Base-by-base conservation (phyloP, 2,329 filamentous ascomycete genomes). In the Sclerotiophoma versabilis region DNA sequence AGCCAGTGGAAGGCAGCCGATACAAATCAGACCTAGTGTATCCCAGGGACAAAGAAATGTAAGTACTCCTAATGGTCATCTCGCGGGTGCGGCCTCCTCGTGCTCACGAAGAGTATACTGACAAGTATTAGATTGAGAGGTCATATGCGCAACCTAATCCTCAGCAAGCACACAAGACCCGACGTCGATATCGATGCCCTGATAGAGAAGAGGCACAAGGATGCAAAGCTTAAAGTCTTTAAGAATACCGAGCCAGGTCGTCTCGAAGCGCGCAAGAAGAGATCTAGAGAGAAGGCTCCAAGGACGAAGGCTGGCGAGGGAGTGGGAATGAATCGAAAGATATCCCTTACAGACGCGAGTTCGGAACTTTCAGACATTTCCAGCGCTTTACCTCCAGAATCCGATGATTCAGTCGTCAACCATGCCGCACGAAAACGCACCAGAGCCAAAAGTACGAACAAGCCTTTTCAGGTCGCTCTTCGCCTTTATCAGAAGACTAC, bases 1-100 rank as follows among this genome's bases (percentile, higher is more conserved):
- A 53, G 11, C 56, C 58, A n/a, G 7, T 42, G n/a, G 19, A 42
- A 15, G 49, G 37, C 5, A 60, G 39, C 7, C 30, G 15, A 4
- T 60, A 65, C 37, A 5, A 30, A 5, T 30, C 43, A 15, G 48
- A 58, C 9, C 45, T 64, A n/a, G 39, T 58, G 2, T 64, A 65
- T 42, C 56, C 33, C 2, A 45, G 41, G 14, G 49, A 46, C 9
- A 46, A 25, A 8, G n/a, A 10, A 11, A 4, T 39, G 42, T 52
- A 22, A 30, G 41, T 15, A 5, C 20, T 2, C n/a, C 19, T 26
- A 8, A n/a, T 23, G 7, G 22, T 27, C 9, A 11, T 14, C 11
- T 12, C 11, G 11, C 14, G 1, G 17, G 14, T 12, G 12, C 10
- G 5, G 8, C n/a, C n/a, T n/a, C n/a, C 14, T 17, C 19, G 8